These are phyloP conservation scores for Vigna radiata DNA, from an alignment of 306 rosid genomes.

Conservation along the genomic window DNA sequence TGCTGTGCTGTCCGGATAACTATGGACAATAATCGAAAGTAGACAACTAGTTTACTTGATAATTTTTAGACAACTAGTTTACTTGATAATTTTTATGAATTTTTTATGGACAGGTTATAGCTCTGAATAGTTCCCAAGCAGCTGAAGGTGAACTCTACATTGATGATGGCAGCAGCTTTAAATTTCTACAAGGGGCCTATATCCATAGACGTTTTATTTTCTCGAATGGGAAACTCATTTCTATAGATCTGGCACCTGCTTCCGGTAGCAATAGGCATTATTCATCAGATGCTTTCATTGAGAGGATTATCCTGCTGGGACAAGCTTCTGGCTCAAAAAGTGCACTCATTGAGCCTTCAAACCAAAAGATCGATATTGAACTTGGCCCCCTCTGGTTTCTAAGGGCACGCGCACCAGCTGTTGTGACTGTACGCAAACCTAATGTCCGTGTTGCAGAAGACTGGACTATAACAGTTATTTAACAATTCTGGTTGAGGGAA, in stretches of 20 bases:
- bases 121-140: slow-evolving; percentile 84
- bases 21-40: slow-evolving; percentile 20
- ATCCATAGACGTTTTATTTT: slow-evolving; percentile 88
- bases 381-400: slow-evolving; percentile 74
- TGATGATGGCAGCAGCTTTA: slow-evolving; percentile 89
- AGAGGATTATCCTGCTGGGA: slow-evolving; percentile 89
- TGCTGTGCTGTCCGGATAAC: neutral
- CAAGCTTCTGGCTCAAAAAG: slow-evolving; percentile 58
- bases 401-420: slow-evolving; percentile 47
- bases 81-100: slow-evolving; percentile 35
- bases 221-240: slow-evolving; percentile 72
- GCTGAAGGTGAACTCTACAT: slow-evolving; percentile 94
- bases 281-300: slow-evolving; percentile 60
- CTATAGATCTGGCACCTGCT: slow-evolving; percentile 58
- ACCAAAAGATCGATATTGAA: slow-evolving; percentile 63
- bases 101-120: slow-evolving; percentile 71
- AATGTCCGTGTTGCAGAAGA: slow-evolving; percentile 69
- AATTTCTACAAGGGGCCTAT: slow-evolving; percentile 74
- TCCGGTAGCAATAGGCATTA: slow-evolving; percentile 46
- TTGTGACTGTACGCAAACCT: slow-evolving; percentile 79
- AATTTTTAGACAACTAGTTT: slow-evolving; percentile 37
- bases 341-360: slow-evolving; percentile 75
- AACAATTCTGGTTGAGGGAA: slow-evolving; percentile 29
- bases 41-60: slow-evolving; percentile 31
- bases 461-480: slow-evolving; percentile 76